Evolutionary conservation across 495 filamentous ascomycete species (phyloP), one percentile per base, ranked within the genome.

Genomic region (Aspergillus egyptiacus): DNA sequence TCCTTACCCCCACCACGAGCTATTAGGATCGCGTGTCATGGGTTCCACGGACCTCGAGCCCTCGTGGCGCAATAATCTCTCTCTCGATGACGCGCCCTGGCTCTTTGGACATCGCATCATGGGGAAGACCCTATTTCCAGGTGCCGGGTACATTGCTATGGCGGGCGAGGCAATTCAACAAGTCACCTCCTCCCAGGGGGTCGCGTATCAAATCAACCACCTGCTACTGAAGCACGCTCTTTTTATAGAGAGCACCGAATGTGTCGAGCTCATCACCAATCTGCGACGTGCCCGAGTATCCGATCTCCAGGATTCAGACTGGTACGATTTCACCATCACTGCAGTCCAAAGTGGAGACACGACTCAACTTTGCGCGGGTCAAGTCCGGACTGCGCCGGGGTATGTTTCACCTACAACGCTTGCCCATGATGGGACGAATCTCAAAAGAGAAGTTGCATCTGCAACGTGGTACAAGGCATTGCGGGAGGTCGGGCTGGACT

Each of bases 111-210:
- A 82, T 50, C 27, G 37, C 5, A 55, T 79, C 2, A 58, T 62
- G 10, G 55, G 46, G 1, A 59, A 70, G 14, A 51, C 67, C 8
- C 56, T 77, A 1, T 79, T 77, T 51, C 77, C 77, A 0, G 62
- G 41, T 2, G 59, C 74, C 0, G 72, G 65, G 1, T 78, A 66
- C 47, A 40, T 78, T 19, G 61, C 65, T 15, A 77, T 79, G 73
- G 70, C 65, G 0, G 50, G 69, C 9, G 73, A 79, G 46, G 75
- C 72, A 0, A 58, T 72, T 9, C 49, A 44, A 24, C 62, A 69
- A 35, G 5, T 47, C 13, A 5, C 22, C 1, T 11, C 19, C 1
- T n/a, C 10, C 11, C 37, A 19, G n/a, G 15, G 8, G 10, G 22
- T 15, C 1, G 20, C 15, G 9, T 40, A 40, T 22, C 37, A 40